Percentiles rank a stretch among this genome's conserved stretches.
These are phyloP conservation scores for Gaertneriomyces semiglobifer DNA, from an alignment of 192 early-diverging fungal species.

Conservation along the genomic window DNA sequence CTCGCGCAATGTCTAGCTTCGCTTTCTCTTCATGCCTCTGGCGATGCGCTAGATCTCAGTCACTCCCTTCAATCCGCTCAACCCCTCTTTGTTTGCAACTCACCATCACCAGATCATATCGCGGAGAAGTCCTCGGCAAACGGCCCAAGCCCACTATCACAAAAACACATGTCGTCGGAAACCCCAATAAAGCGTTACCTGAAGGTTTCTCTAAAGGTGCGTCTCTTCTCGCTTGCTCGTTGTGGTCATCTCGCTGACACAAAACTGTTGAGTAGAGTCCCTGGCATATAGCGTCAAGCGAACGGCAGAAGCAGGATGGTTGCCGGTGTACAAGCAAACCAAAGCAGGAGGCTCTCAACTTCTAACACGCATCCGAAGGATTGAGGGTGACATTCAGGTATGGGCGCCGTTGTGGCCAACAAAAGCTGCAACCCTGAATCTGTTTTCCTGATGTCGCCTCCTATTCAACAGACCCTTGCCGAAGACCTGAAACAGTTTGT, in stretches of 20 bases:
- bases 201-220: background rate
- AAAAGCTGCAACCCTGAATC: background rate
- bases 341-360: constrained; percentile 21
- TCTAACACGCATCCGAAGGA: constrained; percentile 28
- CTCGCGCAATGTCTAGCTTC: too few species aligned
- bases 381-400: constrained; percentile 32
- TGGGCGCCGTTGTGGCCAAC: constrained; percentile 4
- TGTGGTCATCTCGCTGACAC: background rate
- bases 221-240: background rate
- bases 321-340: constrained; percentile 32
- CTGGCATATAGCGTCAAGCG: constrained; percentile 29
- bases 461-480: constrained; percentile 24
- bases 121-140: constrained; percentile 22
- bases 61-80: background rate
- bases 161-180: constrained; percentile 21
- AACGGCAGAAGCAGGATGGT: constrained; percentile 20
- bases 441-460: background rate
- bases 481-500: constrained; percentile 28
- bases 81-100: background rate
- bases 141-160: constrained; percentile 13
- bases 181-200: background rate
- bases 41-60: too few species aligned
- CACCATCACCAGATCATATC: constrained; percentile 3
- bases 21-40: too few species aligned
- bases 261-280: constrained; percentile 1